A percentile compares a stretch with the other conserved stretches of the same genome.
These are phyloP conservation scores for Neonectria neomacrospora DNA, from an alignment of 2,329 filamentous ascomycete species.

Conservation along the genomic window DNA sequence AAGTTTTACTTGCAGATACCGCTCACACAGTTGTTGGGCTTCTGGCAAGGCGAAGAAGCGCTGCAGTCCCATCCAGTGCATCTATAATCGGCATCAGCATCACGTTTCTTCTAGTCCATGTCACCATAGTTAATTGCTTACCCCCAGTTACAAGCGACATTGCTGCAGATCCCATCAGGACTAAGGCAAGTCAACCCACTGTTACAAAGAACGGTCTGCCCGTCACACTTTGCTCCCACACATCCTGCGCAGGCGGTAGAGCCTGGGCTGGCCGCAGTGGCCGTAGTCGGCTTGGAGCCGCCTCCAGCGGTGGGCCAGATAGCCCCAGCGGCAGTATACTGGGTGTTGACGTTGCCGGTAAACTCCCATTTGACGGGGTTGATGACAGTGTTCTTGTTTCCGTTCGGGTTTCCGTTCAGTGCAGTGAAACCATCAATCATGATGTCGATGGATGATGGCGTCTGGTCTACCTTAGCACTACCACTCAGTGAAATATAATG, in stretches of 20 bases:
- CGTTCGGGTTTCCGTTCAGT: neutral
- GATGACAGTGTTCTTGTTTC: conserved; percentile 6
- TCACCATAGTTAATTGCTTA: neutral
- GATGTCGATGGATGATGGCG: conserved; percentile 7
- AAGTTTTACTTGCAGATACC: neutral
- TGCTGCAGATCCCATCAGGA: neutral
- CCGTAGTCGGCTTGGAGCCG: neutral
- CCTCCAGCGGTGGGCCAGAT: neutral
- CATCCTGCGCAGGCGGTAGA: neutral
- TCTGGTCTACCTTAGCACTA: neutral
- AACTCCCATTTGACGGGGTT: conserved; percentile 13
- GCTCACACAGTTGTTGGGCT: conserved; percentile 1
- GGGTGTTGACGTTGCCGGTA: conserved; percentile 6
- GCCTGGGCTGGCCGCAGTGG: neutral
- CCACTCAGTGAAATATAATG: neutral
- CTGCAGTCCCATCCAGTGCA: neutral
- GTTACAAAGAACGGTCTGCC: neutral
- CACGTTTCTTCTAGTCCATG: neutral
- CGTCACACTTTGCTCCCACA: neutral
- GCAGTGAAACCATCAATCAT: conserved; percentile 7
- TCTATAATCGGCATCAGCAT: neutral
- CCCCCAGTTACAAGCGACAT: conserved; percentile 5
- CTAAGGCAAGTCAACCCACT: conserved; percentile 1
- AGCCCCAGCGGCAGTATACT: conserved; percentile 1
- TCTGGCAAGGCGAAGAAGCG: neutral